A percentile compares a stretch with the other conserved stretches of the same genome.
Conservation (phyloP, 1,284 basidiomycete genomes). For the Puccinia horiana region DNA sequence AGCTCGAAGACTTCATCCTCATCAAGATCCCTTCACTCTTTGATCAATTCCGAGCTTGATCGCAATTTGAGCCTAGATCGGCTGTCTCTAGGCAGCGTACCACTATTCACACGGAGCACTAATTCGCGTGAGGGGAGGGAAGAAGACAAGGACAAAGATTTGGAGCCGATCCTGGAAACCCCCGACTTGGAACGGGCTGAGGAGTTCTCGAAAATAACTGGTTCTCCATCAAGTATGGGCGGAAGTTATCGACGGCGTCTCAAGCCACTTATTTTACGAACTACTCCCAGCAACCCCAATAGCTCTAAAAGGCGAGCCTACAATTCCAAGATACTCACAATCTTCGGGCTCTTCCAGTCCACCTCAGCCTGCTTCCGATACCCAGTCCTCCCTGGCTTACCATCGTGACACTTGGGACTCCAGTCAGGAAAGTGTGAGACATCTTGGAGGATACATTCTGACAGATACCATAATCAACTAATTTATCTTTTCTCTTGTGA, state of each 20-base stretch:
- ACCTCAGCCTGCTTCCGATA: neutral
- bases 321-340: too few relatives aligned
- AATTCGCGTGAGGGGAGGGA: neutral
- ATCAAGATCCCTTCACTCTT: neutral
- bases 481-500: neutral
- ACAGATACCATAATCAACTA: neutral
- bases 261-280: constrained; percentile 15
- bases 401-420: neutral
- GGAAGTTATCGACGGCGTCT: neutral
- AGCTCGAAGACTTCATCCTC: constrained; percentile 2
- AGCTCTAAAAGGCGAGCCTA: neutral
- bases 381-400: neutral
- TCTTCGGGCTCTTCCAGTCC: neutral
- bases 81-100: neutral
- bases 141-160: neutral
- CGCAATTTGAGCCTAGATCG: neutral
- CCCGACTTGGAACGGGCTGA: neutral
- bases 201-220: neutral
- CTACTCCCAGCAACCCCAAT: neutral
- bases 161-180: neutral
- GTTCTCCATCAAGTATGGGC: neutral
- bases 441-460: too few relatives aligned
- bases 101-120: neutral
- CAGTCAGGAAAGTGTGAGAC: constrained; percentile 6
- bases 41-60: neutral